Base-by-base conservation (phyloP, 106 monocot species). In the Triglochin maritima region DNA sequence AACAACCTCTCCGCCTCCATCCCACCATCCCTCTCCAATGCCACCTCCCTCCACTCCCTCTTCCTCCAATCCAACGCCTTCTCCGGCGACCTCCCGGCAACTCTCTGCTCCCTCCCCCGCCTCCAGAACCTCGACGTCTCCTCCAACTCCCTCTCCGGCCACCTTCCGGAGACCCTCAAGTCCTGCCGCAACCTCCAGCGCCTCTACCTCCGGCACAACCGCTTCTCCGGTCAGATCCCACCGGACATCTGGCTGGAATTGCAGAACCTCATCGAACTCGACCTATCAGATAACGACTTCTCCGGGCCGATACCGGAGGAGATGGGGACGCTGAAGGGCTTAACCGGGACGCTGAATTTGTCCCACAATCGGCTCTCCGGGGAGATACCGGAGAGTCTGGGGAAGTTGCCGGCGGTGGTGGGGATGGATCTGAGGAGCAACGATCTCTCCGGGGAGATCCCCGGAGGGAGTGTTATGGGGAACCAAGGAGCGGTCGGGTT, bases 381-480 rank as follows among this genome's bases (percentile, higher is more conserved):
- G 17, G 29, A 65, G 59, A 80, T 95, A 46, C 94, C 94, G 8
- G 63, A 48, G 49, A 59, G 70, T 7, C 72, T 89, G 12, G 90
- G 87, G n/a, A 72, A 56, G 10, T 53, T 95, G 17, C 77, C 89
- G 44, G 66, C 80, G 5, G 65, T 75, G 15, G 85, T 83, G 12
- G 77, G 65, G 47, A 68, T 95, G 7, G 89, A 95, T 64, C 83
- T 95, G 58, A 74, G 94, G 46, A 78, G 74, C 66, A 95, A 95
- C 76, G 77, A 85, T n/a, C 86, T 95, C 67, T 85, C 94, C 62
- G 89, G 94, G n/a, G 89, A 87, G 76, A 90, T 90, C 72, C 94
- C 94, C 14, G 16, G 49, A 29, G n/a, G 10, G 4, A 85, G 85
- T 0, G 72, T 73, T 0, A 71, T 86, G 4, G 43, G 70, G 46